phyloP scores from a whole-genome alignment of 176 grass and related monocot genomes.

The Zea mays region DNA sequence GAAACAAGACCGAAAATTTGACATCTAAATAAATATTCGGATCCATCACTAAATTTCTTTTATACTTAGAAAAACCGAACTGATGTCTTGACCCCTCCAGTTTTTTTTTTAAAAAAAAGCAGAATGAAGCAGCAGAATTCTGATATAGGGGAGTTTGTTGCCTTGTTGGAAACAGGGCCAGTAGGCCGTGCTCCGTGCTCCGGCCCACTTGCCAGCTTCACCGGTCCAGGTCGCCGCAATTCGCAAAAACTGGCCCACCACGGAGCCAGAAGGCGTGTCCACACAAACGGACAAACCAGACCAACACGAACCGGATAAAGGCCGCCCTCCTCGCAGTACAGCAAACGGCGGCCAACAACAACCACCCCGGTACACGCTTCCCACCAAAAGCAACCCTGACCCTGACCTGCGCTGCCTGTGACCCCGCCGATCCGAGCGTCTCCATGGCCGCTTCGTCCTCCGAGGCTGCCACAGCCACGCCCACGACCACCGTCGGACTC shows the following conservation, averaged over 20 bases:
- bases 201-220: constrained; percentile 13
- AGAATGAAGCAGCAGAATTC: not conserved
- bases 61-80: too few species aligned
- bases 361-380: not conserved
- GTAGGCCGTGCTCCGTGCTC: not conserved
- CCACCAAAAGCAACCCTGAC: constrained; percentile 1
- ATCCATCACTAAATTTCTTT: too few species aligned
- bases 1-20: too few species aligned
- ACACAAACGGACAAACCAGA: not conserved
- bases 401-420: not conserved
- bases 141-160: not conserved
- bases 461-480: not conserved
- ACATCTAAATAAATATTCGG: too few species aligned
- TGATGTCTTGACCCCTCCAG: too few species aligned
- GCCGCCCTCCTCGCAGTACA: not conserved
- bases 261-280: constrained; percentile 17
- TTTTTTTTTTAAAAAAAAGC: too few species aligned
- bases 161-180: not conserved
- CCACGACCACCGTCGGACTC: not conserved
- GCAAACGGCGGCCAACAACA: not conserved
- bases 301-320: not conserved
- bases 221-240: constrained; percentile 22
- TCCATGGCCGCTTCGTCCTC: constrained; percentile 49
- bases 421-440: constrained; percentile 1
- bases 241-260: not conserved